A percentile compares a stretch with the other conserved stretches of the same genome.
Evolutionary conservation across 768 basidiomycete species (phyloP).

Genomic region (Mycena haematopus): DNA sequence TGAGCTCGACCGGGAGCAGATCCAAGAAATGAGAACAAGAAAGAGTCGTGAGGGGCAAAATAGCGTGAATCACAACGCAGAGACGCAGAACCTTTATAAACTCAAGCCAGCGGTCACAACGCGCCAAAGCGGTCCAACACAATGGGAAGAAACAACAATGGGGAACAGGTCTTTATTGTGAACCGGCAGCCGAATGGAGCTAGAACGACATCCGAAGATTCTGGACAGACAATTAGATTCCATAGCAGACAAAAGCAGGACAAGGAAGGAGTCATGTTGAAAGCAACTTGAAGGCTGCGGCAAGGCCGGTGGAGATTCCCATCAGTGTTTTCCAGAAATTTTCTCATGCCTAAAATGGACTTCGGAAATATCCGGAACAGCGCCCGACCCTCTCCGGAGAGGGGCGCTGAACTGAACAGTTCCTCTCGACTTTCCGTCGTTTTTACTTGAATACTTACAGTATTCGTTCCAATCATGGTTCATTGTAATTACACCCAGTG

Average conservation of each 20-base stretch:
- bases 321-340: too few species aligned
- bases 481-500: too few species aligned
- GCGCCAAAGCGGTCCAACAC: not conserved
- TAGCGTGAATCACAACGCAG: not conserved
- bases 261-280: not conserved
- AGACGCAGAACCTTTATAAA: constrained; percentile 4
- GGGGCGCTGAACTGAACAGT: too few species aligned
- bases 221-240: constrained; percentile 7
- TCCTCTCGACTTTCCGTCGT: too few species aligned
- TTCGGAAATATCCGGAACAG: too few species aligned
- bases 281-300: too few species aligned
- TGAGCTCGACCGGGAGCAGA: constrained; percentile 29
- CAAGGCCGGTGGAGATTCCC: too few species aligned
- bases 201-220: not conserved
- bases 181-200: constrained; percentile 4
- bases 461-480: too few species aligned
- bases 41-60: constrained; percentile 3
- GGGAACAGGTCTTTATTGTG: not conserved
- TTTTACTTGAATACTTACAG: too few species aligned
- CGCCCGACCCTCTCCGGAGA: too few species aligned
- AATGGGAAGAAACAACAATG: constrained; percentile 6
- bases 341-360: too few species aligned
- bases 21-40: constrained; percentile 8
- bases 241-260: constrained; percentile 22
- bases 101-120: constrained; percentile 1